Conservation (phyloP, 2,329 filamentous ascomycete species). For the Elsinoe perseae region DNA sequence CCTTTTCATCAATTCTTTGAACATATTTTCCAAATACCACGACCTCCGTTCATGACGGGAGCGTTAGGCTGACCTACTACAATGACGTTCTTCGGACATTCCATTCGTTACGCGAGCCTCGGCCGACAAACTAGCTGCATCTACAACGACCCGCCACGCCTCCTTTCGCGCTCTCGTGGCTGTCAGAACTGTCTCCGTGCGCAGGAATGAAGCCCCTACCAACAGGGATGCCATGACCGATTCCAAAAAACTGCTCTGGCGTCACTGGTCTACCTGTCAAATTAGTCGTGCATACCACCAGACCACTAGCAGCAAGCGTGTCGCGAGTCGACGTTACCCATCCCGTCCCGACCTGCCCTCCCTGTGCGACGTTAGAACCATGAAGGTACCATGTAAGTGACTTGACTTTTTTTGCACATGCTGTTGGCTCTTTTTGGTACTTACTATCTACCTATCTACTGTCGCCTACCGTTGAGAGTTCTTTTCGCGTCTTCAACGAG, state of each 20-base stretch:
- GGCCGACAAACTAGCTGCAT: background rate
- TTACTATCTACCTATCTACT: background rate
- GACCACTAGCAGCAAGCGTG: background rate
- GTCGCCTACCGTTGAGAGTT: background rate
- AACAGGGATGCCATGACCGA: constrained; percentile 1
- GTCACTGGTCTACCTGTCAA: constrained; percentile 14
- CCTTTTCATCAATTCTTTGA: background rate
- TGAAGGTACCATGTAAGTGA: constrained; percentile 1
- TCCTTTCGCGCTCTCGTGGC: constrained; percentile 2
- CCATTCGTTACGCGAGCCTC: background rate
- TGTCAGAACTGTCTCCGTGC: constrained; percentile 12
- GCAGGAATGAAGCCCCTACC: background rate
- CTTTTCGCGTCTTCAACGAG: background rate
- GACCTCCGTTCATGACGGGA: background rate
- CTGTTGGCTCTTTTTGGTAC: background rate
- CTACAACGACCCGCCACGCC: background rate
- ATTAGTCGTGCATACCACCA: constrained; percentile 5
- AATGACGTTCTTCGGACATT: background rate
- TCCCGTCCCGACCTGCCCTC: constrained; percentile 6
- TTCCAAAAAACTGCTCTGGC: constrained; percentile 9
- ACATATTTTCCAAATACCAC: background rate
- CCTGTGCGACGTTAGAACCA: constrained; percentile 2
- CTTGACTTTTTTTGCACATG: constrained; percentile 4
- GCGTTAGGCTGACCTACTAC: background rate
- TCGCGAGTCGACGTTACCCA: background rate